Evolutionary conservation across 192 early-diverging fungal genomes (phyloP).

Genomic region (Rhizoclosmatium globosum): DNA sequence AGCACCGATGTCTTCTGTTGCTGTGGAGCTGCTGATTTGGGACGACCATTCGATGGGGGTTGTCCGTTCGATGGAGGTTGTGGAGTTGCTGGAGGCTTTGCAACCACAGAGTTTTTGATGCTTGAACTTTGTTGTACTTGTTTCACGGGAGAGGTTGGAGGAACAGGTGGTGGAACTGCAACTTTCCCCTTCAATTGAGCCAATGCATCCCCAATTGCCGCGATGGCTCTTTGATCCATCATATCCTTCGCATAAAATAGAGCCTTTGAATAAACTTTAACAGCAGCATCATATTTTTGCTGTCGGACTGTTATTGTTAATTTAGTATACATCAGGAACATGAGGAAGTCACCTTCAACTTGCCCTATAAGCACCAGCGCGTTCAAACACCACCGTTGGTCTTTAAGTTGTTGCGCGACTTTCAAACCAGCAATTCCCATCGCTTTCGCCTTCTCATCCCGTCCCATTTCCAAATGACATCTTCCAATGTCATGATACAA

Average conservation of each 20-base stretch:
- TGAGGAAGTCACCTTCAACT: slow-evolving; percentile 30
- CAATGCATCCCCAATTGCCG: slow-evolving; percentile 30
- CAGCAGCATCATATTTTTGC: neutral
- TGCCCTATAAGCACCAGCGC: slow-evolving; percentile 39
- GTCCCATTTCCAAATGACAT: slow-evolving; percentile 38
- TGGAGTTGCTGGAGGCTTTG: neutral
- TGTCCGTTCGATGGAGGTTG: neutral
- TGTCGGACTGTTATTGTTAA: slow-evolving; percentile 4
- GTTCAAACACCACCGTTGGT: slow-evolving; percentile 38
- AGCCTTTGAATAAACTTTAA: slow-evolving; percentile 22
- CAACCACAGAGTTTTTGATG: neutral
- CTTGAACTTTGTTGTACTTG: neutral
- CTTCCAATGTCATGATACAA: slow-evolving; percentile 42
- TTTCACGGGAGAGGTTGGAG: neutral
- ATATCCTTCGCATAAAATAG: slow-evolving; percentile 27
- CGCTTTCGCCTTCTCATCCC: slow-evolving; percentile 17
- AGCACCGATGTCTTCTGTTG: neutral
- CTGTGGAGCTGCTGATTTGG: neutral
- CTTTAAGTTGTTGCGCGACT: slow-evolving; percentile 24
- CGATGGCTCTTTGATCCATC: slow-evolving; percentile 8
- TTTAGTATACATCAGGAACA: too few species aligned
- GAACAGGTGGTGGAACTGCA: neutral
- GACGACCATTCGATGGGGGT: neutral
- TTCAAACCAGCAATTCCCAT: slow-evolving; percentile 17
- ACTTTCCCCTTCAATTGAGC: slow-evolving; percentile 15